Evolutionary conservation across 257 asterid genomes (phyloP), one percentile per base, ranked within the genome.

Genomic region (Petunia axillaris): DNA sequence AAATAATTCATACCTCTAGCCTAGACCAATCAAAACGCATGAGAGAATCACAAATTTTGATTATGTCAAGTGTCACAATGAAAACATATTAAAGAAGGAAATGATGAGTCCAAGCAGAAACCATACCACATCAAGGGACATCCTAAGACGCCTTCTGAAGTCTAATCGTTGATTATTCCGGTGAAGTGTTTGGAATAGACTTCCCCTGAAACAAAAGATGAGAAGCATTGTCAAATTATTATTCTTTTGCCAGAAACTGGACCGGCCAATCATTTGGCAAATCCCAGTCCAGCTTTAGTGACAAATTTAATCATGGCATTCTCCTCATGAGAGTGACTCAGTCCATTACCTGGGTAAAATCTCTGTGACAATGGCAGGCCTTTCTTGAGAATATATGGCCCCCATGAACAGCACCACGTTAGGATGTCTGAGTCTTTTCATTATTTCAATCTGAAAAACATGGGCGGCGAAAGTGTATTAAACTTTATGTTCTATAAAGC

Each of bases 1-100:
- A 93, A 84, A 87, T 93, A 93, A 84, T 90, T 91, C 95, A 93
- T 88, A 62, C 97, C 97, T 88, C 95, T 90, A 54, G 97, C 97
- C 97, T 93, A 86, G 75, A 85, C 60, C 50, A 64, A 74, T 79
- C 71, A 38, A 79, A 64, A 39, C 63, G 64, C 78, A 66, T 75
- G 57, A 36, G 41, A 50, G 11, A 10, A 77, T 57, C 67, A 77
- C 80, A 57, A 77, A 67, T 43, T 41, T 60, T 43, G 41, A 43
- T 39, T 41, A n/a, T 11, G 43, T 48, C 57, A 71, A 48, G 58
- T 71, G 43, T 48, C 44, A 39, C 50, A 35, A 25, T 10, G 77
- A 62, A 63, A 52, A 11, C 25, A 59, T n/a, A 50, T 35, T 6
- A 3, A 3, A 8, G 76, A 60, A 15, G 46, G 10, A 35, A 76